A percentile compares a stretch with the other conserved stretches of the same genome.
Evolutionary conservation across 345 rosid genomes (phyloP).

Genomic region (Lumnitzera littorea): DNA sequence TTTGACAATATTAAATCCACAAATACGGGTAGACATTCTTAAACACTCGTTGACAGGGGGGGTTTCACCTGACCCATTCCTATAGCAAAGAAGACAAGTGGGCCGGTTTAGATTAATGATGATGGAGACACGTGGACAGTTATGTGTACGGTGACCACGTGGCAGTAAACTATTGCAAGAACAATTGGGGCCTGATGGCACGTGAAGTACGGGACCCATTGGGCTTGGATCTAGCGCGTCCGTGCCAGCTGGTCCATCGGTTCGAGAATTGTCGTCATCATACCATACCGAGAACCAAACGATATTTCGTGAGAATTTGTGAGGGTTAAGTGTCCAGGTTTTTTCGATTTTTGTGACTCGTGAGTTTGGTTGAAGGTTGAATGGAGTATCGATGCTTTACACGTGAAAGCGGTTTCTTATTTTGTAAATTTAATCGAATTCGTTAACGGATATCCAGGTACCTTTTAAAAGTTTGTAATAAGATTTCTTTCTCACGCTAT

Average conservation of each 20-base stretch:
- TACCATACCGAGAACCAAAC: too few relatives aligned
- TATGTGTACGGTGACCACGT: constrained; percentile 1
- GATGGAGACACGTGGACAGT: constrained; percentile 17
- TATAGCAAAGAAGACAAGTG: constrained; percentile 17
- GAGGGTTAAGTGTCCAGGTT: neutral
- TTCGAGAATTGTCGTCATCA: constrained; percentile 5
- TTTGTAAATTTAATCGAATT: too few relatives aligned
- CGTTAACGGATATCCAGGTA: too few relatives aligned
- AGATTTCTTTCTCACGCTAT: too few relatives aligned
- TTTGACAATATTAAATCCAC: too few relatives aligned
- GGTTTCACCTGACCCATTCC: constrained; percentile 19
- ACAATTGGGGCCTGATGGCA: constrained; percentile 21
- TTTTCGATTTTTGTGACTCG: neutral
- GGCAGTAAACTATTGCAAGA: constrained; percentile 6
- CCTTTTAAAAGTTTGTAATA: too few relatives aligned
- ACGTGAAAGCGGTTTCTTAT: constrained; percentile 10
- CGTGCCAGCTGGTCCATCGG: constrained; percentile 24
- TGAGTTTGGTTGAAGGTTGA: constrained; percentile 11
- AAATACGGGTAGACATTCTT: too few relatives aligned
- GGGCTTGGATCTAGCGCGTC: constrained; percentile 18
- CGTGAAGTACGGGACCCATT: constrained; percentile 47
- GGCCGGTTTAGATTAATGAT: constrained; percentile 15
- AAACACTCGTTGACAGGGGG: neutral
- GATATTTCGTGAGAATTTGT: neutral
- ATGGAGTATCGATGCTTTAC: constrained; percentile 8